phyloP scores from a whole-genome alignment of 208 protist species.

The Leishmania tropica region DNA sequence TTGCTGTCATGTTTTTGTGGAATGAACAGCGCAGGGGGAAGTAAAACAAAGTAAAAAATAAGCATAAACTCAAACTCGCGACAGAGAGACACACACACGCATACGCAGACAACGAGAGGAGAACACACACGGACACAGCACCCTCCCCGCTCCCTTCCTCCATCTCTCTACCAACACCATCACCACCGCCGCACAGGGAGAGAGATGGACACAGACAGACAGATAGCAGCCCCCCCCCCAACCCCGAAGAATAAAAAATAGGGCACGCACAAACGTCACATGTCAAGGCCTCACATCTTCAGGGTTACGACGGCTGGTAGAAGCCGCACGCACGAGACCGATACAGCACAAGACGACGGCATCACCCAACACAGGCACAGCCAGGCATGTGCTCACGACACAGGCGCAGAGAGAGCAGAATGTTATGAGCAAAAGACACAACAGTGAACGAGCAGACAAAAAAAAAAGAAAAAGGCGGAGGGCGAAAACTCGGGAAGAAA shows the following conservation, averaged over 20 bases:
- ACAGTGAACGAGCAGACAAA: not conserved
- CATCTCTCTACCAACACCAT: not conserved
- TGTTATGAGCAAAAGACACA: not conserved
- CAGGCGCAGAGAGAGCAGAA: not conserved
- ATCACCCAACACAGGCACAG: not conserved
- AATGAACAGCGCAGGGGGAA: too few species aligned
- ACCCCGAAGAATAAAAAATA: not conserved
- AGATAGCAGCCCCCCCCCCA: not conserved
- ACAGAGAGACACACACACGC: not conserved
- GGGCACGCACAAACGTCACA: not conserved
- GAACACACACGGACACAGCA: not conserved
- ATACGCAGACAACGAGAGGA: not conserved
- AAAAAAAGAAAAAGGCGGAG: not conserved
- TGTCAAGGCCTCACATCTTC: not conserved
- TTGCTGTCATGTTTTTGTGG: too few species aligned
- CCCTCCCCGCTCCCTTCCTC: not conserved
- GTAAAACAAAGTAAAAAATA: not conserved
- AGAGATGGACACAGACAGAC: not conserved
- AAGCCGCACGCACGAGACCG: not conserved
- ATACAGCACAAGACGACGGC: not conserved
- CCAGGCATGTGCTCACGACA: not conserved
- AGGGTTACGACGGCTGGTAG: not conserved
- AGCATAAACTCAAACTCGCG: not conserved
- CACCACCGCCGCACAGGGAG: not conserved
- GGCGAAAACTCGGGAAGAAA: not conserved